Evolutionary conservation across 352 stramenopile genomes (phyloP).

Genomic region (Phytopythium mirpurense): DNA sequence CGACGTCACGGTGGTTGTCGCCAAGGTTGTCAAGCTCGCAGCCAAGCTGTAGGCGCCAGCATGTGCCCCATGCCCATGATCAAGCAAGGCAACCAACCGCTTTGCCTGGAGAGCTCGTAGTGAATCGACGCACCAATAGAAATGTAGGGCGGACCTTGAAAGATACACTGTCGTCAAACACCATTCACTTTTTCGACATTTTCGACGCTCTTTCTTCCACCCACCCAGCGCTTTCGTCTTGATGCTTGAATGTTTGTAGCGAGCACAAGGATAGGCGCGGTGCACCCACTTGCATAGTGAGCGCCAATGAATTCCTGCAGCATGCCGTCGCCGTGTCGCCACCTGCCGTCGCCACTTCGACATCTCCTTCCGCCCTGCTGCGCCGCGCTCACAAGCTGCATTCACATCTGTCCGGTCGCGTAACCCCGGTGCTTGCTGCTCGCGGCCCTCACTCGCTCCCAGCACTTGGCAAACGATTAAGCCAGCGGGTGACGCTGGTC

Average conservation of each 20-base stretch:
- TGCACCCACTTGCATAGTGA: neutral
- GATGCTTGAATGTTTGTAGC: neutral
- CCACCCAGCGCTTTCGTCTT: neutral
- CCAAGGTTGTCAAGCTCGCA: slow-evolving; percentile 47
- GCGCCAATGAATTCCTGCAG: neutral
- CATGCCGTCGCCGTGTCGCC: neutral
- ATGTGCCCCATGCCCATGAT: no score
- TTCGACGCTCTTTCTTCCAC: neutral
- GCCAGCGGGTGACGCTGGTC: neutral
- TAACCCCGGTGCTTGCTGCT: no score
- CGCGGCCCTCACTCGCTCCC: no score
- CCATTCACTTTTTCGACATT: slow-evolving; percentile 4
- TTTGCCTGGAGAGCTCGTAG: no score
- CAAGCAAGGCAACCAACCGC: no score
- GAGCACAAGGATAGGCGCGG: neutral
- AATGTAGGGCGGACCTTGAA: no score
- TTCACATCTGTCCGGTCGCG: no score
- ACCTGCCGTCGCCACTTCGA: neutral
- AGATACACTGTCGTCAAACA: no score
- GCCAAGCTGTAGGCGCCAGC: slow-evolving; percentile 37
- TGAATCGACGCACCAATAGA: neutral
- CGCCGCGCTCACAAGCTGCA: neutral
- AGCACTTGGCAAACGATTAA: no score
- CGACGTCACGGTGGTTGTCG: slow-evolving; percentile 77
- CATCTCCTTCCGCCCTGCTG: neutral